phyloP scores from a whole-genome alignment of 495 filamentous ascomycete species.

The Apodospora peruviana region DNA sequence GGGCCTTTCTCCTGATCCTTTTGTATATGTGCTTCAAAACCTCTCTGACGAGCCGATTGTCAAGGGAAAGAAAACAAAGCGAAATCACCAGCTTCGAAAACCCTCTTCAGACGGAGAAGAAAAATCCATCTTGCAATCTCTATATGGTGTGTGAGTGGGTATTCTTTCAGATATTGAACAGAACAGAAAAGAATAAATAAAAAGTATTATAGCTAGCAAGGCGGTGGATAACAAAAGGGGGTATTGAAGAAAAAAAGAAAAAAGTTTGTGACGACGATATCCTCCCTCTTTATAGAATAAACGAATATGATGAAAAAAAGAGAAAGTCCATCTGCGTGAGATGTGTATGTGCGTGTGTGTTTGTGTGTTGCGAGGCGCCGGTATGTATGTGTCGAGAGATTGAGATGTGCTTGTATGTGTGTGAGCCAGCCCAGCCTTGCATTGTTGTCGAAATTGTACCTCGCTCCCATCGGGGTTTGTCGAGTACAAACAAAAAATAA shows the following conservation, averaged over 20 bases:
- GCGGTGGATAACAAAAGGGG: conserved; percentile 6
- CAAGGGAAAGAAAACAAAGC: not conserved
- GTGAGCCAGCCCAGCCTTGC: too few relatives aligned
- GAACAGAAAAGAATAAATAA: conserved; percentile 3
- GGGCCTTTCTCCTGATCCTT: too few relatives aligned
- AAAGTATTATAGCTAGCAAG: not conserved
- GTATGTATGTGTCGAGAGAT: conserved; percentile 1
- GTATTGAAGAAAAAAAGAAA: conserved; percentile 8
- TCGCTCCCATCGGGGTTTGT: too few relatives aligned
- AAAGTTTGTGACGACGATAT: too few relatives aligned
- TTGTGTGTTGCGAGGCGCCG: too few relatives aligned
- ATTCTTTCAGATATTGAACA: conserved; percentile 9
- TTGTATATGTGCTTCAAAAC: too few relatives aligned
- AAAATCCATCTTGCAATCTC: conserved; percentile 11
- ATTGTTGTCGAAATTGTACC: too few relatives aligned
- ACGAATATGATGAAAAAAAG: too few relatives aligned
- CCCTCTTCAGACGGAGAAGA: not conserved
- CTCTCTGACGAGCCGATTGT: too few relatives aligned
- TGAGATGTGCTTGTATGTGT: not conserved
- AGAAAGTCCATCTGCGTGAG: not conserved
- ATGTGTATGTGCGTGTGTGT: too few relatives aligned
- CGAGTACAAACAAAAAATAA: too few relatives aligned
- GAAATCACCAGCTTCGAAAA: not conserved
- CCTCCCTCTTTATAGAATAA: too few relatives aligned
- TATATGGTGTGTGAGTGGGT: conserved; percentile 10